Base-by-base conservation (phyloP, 495 filamentous ascomycete genomes). In the Apodospora peruviana region DNA sequence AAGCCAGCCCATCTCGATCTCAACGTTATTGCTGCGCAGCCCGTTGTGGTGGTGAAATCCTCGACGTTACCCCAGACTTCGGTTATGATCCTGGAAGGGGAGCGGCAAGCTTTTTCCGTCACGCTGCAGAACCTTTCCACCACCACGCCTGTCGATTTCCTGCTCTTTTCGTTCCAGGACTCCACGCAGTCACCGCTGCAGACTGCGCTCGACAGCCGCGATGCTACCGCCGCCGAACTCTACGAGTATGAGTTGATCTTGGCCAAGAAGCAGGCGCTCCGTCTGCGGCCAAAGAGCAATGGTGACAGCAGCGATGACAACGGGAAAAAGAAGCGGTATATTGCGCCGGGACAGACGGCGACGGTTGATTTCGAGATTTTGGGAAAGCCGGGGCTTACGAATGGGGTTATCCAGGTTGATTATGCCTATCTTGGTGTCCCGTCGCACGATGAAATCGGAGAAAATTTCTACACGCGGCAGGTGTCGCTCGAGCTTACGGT, bases 81-180 rank as follows among this genome's bases (percentile, higher is more conserved):
- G 24, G 71, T 95, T 40, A 95, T 95, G 89, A 75, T 96, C 45
- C 73, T 96, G 12, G 90, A 95, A 67, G 91, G 91, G 12, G 90
- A 97, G 65, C 76, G 77, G 14, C 82, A 80, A 53, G 70, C 71
- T 1, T 96, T 97, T 52, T 83, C 76, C 2, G 78, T 95, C 35
- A 93, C 88, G 0, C 68, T 97, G 27, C 78, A 84, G 49, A 96
- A 97, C 52, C 68, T 80, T 11, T 95, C 90, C 1, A 49, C 60
- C 5, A 74, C 78, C 5, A 84, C 82, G 4, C 75, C 87, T 21
- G 86, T 85, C n/a, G 88, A 95, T 63, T 79, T 95, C 41, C 64
- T 95, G 8, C 73, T 90, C 18, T 87, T 96, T 49, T 90, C 88
- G 0, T 95, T 95, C 67, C 83, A 87, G 48, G 89, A 96, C 66